phyloP scores from a whole-genome alignment of 306 rosid genomes.

The Rosa lucieae region DNA sequence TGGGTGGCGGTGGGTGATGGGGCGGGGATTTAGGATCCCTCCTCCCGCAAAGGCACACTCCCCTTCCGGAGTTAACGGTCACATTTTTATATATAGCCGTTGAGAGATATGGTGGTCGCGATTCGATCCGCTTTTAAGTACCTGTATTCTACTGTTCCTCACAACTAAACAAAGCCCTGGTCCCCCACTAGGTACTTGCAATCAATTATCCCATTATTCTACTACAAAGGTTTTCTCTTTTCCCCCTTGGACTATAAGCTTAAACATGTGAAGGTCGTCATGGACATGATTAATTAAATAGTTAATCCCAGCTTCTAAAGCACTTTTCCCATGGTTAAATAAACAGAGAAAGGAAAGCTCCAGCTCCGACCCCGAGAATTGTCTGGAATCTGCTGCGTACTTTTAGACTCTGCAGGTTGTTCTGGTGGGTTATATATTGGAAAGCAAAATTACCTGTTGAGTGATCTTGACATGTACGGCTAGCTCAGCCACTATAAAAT shows the following conservation, averaged over 20 bases:
- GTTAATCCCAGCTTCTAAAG: background rate
- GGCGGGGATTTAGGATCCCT: conserved; percentile 30
- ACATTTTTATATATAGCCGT: conserved; percentile 7
- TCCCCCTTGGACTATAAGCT: background rate
- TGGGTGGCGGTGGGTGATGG: background rate
- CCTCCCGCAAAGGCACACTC: background rate
- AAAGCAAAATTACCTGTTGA: background rate
- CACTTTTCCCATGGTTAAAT: background rate
- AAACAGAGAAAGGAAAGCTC: background rate
- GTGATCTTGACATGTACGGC: background rate
- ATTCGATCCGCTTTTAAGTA: background rate
- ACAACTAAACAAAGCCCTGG: background rate
- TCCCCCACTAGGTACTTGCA: background rate
- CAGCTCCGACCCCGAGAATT: background rate
- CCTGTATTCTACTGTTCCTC: background rate
- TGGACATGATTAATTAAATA: background rate
- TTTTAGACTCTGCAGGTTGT: background rate
- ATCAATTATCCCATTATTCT: background rate
- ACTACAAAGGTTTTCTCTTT: background rate
- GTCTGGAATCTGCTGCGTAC: background rate
- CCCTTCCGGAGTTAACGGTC: conserved; percentile 31
- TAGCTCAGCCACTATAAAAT: background rate
- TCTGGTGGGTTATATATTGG: background rate
- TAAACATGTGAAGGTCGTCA: no score
- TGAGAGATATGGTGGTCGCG: background rate